Base-by-base conservation (phyloP, 805 yeast genomes). In the Nakazawaea molendinolei region DNA sequence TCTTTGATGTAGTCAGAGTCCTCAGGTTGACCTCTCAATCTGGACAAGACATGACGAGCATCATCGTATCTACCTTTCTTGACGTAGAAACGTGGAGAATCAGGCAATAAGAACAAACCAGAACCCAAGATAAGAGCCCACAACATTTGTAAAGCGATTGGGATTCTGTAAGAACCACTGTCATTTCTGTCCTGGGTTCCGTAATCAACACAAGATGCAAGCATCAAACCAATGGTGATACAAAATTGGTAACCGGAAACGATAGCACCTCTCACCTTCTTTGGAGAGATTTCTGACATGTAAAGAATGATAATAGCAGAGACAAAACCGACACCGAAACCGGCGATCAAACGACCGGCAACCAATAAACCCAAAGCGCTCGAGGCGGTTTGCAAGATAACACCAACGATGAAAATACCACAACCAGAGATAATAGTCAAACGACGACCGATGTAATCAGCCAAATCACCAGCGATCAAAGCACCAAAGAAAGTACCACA, bases 271-370 rank as follows among this genome's bases (percentile, higher is more conserved):
- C 94, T 69, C 34, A 83, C 73, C 69, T 82, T 77, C 48, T 71
- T 76, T 19, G 92, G 92, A 13, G 86, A 73, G 25, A 84, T 78
- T 56, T 83, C 86, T 22, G 89, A 81, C 64, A 80, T 79, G 53
- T 82, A 83, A 54, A 85, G 60, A 34, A 94, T 89, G 23, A 81
- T 83, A 40, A 80, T 67, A 29, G 87, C 86, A 25, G 89, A 76
- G 26, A 83, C 68, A 42, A 76, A 74, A 47, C 95, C 95, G 42
- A 85, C 86, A 40, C 85, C 84, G 8, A 81, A 47, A 40, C 95
- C 95, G 20, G 85, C 77, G 44, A 84, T 61, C 20, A 73, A 71
- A 51, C 92, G 67, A 31, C 90, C 90, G n/a, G 73, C 76, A 44
- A 78, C 71, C 10, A 79, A 53, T 14, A 76, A 55, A 8, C 67